These are phyloP conservation scores for Fraxinus xanthoxyloides DNA, from an alignment of 305 asterid species.

Conservation along the genomic window DNA sequence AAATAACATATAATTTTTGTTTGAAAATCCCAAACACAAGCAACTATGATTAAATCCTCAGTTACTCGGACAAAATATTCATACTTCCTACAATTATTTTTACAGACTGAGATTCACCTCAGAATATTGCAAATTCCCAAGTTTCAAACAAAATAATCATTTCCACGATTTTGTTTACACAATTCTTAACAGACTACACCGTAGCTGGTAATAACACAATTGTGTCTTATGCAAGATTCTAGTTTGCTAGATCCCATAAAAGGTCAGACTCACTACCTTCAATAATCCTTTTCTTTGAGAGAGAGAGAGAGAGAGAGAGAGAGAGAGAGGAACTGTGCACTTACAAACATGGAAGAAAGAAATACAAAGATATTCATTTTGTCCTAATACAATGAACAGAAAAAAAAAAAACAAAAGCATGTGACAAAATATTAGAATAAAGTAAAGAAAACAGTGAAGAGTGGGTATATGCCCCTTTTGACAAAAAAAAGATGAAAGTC, in stretches of 20 bases:
- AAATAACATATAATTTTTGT: neutral
- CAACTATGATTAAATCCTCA: neutral
- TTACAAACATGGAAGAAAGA: neutral
- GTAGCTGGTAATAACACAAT: neutral
- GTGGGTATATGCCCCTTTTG: neutral
- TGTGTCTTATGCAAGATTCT: neutral
- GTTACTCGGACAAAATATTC: neutral
- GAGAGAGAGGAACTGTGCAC: neutral
- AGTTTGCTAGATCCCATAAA: neutral
- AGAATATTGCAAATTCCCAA: neutral
- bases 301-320: neutral
- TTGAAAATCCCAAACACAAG: neutral
- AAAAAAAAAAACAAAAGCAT: neutral
- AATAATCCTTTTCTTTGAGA: neutral
- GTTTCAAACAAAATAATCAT: neutral
- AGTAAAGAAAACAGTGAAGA: neutral
- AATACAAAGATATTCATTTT: neutral
- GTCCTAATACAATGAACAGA: neutral
- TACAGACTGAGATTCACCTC: neutral
- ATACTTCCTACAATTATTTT: neutral
- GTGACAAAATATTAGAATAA: neutral
- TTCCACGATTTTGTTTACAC: neutral
- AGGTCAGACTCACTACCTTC: neutral
- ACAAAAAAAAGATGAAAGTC: neutral
- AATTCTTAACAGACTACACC: neutral